phyloP scores from a whole-genome alignment of 2,329 filamentous ascomycete species.

The Fusarium dlaminii region DNA sequence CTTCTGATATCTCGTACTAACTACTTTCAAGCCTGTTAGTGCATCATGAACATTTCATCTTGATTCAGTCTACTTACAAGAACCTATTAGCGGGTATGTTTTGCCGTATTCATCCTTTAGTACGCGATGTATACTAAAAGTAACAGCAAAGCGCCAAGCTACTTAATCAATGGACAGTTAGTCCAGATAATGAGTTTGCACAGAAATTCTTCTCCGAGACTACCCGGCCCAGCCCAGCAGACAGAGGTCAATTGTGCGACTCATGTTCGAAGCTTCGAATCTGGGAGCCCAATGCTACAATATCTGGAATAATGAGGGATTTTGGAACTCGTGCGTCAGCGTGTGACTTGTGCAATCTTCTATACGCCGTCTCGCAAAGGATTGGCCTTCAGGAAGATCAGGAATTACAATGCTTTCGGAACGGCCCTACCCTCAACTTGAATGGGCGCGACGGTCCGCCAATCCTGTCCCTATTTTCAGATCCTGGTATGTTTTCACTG shows the following conservation, averaged over 20 bases:
- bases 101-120: background rate
- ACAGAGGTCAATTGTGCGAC: background rate
- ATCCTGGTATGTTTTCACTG: background rate
- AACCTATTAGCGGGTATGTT: background rate
- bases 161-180: background rate
- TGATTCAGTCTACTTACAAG: background rate
- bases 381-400: background rate
- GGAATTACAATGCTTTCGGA: background rate
- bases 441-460: background rate
- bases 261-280: background rate
- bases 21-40: background rate
- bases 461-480: background rate
- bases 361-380: background rate
- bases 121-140: background rate
- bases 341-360: background rate
- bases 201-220: background rate
- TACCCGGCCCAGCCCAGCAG: accelerated
- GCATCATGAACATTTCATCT: background rate
- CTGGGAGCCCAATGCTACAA: background rate
- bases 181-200: background rate
- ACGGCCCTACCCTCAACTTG: background rate
- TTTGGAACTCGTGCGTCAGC: background rate
- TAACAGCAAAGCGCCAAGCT: background rate
- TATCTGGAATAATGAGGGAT: background rate
- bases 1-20: background rate